These are phyloP conservation scores for Pleurotus tuber-regium DNA, from an alignment of 768 basidiomycete genomes.

Conservation along the genomic window DNA sequence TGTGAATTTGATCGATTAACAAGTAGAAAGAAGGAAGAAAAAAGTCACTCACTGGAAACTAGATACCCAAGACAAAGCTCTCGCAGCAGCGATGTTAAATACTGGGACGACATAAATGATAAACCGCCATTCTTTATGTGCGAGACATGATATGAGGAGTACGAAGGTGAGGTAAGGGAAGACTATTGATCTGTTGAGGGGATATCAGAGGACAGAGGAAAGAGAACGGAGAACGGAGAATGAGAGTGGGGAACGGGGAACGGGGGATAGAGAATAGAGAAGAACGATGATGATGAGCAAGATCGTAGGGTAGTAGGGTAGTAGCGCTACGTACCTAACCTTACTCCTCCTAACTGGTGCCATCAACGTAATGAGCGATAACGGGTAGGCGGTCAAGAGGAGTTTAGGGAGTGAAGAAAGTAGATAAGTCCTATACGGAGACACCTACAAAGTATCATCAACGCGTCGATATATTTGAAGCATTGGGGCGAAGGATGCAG, in stretches of 20 bases:
- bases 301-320: not conserved
- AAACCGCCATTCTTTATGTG: constrained; percentile 99
- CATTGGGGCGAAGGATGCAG: too few species aligned
- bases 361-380: constrained; percentile 47
- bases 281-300: too few species aligned
- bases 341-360: constrained; percentile 37
- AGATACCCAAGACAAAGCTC: constrained; percentile 51
- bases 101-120: constrained; percentile 83
- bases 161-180: constrained; percentile 54
- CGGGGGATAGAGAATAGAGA: too few species aligned
- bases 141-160: constrained; percentile 65
- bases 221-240: too few species aligned
- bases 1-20: not conserved
- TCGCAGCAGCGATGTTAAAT: constrained; percentile 77
- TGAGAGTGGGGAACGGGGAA: too few species aligned
- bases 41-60: constrained; percentile 42
- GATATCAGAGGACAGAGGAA: too few species aligned
- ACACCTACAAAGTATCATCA: constrained; percentile 46
- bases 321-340: not conserved
- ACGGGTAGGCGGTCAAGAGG: constrained; percentile 59
- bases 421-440: constrained; percentile 69
- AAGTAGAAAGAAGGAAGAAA: not conserved
- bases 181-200: constrained; percentile 47
- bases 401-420: constrained; percentile 72
- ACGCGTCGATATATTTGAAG: too few species aligned